phyloP scores from a whole-genome alignment of 768 basidiomycete species.

The Daedaleopsis nitida region DNA sequence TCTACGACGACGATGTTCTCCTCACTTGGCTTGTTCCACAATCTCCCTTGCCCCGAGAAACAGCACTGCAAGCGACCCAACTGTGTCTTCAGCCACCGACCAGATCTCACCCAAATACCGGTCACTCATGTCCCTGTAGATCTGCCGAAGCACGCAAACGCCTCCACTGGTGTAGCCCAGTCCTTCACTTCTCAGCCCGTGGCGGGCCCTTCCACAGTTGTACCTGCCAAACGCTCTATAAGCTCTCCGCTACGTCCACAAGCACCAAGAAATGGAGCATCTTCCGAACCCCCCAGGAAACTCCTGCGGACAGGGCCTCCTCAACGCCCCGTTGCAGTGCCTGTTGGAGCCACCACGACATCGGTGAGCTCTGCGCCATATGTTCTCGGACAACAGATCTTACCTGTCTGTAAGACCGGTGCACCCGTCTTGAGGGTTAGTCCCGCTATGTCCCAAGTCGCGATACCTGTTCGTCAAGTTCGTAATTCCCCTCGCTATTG shows the following conservation, averaged over 20 bases:
- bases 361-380: constrained; percentile 23
- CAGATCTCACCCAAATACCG: constrained; percentile 37
- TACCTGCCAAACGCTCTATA: constrained; percentile 34
- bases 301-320: constrained; percentile 55
- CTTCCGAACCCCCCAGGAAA: constrained; percentile 61
- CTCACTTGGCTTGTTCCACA: constrained; percentile 55
- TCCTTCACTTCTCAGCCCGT: constrained; percentile 5
- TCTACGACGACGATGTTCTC: constrained; percentile 57
- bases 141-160: constrained; percentile 21
- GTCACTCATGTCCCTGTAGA: constrained; percentile 43
- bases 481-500: constrained; percentile 26
- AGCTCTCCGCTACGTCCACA: constrained; percentile 21
- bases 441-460: constrained; percentile 68
- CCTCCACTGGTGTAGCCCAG: constrained; percentile 16
- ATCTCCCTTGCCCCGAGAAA: constrained; percentile 59
- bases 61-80: constrained; percentile 47
- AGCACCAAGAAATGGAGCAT: constrained; percentile 16
- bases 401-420: constrained; percentile 44
- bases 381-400: not conserved
- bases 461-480: constrained; percentile 76
- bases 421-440: constrained; percentile 66
- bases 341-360: constrained; percentile 38
- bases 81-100: constrained; percentile 71
- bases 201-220: constrained; percentile 7
- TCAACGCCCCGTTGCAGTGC: constrained; percentile 45